phyloP scores from a whole-genome alignment of 139 green algal genomes.

The Chlamydomonas asymmetrica region DNA sequence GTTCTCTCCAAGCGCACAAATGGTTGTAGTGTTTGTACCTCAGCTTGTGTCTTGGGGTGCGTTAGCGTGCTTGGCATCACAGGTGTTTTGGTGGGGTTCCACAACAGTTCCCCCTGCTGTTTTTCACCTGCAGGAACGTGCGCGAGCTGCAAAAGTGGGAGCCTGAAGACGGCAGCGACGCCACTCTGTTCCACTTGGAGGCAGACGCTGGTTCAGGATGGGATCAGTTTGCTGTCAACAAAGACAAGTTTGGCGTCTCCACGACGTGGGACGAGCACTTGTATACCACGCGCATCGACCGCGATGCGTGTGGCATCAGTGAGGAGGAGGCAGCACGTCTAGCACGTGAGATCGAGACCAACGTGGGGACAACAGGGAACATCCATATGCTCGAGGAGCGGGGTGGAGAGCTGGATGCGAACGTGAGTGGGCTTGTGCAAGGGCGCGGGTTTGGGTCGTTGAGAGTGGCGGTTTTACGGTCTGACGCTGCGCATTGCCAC shows the following conservation, averaged over 20 bases:
- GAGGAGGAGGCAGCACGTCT: slow-evolving; percentile 76
- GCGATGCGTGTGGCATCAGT: slow-evolving; percentile 60
- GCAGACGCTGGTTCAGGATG: slow-evolving; percentile 45
- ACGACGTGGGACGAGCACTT: slow-evolving; percentile 79
- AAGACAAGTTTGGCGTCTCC: slow-evolving; percentile 80
- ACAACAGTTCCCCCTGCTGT: not conserved
- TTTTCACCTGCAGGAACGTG: slow-evolving; percentile 19
- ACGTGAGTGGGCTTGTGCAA: slow-evolving; percentile 49
- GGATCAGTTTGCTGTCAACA: slow-evolving; percentile 93
- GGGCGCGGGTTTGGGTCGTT: too few species aligned
- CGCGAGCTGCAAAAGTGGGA: slow-evolving; percentile 79
- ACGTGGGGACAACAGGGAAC: slow-evolving; percentile 49
- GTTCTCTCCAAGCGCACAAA: too few species aligned
- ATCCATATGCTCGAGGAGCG: slow-evolving; percentile 84
- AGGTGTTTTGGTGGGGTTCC: slow-evolving; percentile 1
- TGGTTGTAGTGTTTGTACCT: too few species aligned
- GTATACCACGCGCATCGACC: slow-evolving; percentile 45
- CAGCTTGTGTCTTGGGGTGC: too few species aligned
- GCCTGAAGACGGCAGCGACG: slow-evolving; percentile 50
- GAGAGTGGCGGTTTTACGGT: too few species aligned
- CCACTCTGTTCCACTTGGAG: slow-evolving; percentile 40
- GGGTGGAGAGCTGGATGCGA: slow-evolving; percentile 59
- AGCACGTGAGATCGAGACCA: slow-evolving; percentile 79
- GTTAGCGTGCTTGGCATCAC: too few species aligned
- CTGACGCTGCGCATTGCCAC: too few species aligned